A percentile compares a stretch with the other conserved stretches of the same genome.
Evolutionary conservation across 2,329 filamentous ascomycete species (phyloP).

Genomic region (Verticillium isaacii): DNA sequence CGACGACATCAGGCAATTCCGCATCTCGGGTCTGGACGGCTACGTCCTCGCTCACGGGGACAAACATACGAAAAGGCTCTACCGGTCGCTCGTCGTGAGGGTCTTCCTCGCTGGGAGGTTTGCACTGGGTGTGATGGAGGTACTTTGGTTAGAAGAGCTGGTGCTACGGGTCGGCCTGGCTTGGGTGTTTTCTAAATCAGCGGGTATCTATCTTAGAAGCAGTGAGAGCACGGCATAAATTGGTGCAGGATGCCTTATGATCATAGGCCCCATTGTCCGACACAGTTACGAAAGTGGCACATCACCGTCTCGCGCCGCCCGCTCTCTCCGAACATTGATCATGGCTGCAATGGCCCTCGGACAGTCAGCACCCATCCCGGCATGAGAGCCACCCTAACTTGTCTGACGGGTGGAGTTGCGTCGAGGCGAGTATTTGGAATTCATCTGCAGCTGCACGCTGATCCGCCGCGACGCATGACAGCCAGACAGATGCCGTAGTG

Average conservation of each 20-base stretch:
- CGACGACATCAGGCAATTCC: slow-evolving; percentile 39
- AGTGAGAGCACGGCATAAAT: not conserved
- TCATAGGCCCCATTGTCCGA: too few species aligned
- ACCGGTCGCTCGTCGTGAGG: slow-evolving; percentile 31
- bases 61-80: slow-evolving; percentile 20
- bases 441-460: not conserved
- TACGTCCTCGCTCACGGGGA: slow-evolving; percentile 34
- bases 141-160: slow-evolving; percentile 27
- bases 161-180: slow-evolving; percentile 25
- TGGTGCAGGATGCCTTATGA: not conserved
- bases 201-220: not conserved
- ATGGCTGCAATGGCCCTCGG: not conserved
- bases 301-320: not conserved
- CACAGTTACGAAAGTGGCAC: not conserved
- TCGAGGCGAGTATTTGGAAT: not conserved
- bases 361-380: not conserved
- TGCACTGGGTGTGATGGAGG: slow-evolving; percentile 27
- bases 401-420: not conserved
- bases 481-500: not conserved
- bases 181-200: slow-evolving; percentile 19
- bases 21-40: slow-evolving; percentile 47
- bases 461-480: not conserved
- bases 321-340: not conserved
- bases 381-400: not conserved
- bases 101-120: slow-evolving; percentile 40